These are phyloP conservation scores for Vitis riparia DNA, from an alignment of 164 flowering plant genomes.

Conservation along the genomic window DNA sequence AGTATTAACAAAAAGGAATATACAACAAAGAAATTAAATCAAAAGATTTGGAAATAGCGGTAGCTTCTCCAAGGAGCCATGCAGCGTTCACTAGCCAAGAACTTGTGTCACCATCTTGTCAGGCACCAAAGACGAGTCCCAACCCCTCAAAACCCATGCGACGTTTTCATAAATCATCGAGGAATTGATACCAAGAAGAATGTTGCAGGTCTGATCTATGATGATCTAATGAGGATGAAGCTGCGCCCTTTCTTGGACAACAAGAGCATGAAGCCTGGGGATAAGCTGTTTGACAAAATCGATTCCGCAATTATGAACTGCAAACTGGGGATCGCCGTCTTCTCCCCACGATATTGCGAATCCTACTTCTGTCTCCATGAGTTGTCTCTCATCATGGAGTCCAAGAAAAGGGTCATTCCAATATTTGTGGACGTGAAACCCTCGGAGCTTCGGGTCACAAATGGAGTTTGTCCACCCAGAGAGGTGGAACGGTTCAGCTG, in stretches of 20 bases:
- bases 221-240: conserved; percentile 28
- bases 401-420: conserved; percentile 54
- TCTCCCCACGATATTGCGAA: conserved; percentile 65
- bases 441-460: conserved; percentile 45
- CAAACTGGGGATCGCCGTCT: conserved; percentile 54
- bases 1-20: too few relatives aligned
- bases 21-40: too few relatives aligned
- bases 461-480: conserved; percentile 18
- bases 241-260: conserved; percentile 54
- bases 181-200: conserved; percentile 53
- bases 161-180: conserved; percentile 68
- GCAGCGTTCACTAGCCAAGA: conserved; percentile 28
- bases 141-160: conserved; percentile 24
- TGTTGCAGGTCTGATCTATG: conserved; percentile 47
- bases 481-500: conserved; percentile 35
- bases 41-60: background rate
- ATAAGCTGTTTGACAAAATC: conserved; percentile 47
- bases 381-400: conserved; percentile 51
- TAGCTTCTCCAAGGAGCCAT: conserved; percentile 26
- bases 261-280: conserved; percentile 72
- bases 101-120: conserved; percentile 14
- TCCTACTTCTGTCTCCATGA: conserved; percentile 74
- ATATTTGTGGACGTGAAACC: conserved; percentile 67
- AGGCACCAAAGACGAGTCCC: background rate
- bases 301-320: conserved; percentile 35